Evolutionary conservation across 140 eudicot species (phyloP).

Genomic region (Flaveria floridana): DNA sequence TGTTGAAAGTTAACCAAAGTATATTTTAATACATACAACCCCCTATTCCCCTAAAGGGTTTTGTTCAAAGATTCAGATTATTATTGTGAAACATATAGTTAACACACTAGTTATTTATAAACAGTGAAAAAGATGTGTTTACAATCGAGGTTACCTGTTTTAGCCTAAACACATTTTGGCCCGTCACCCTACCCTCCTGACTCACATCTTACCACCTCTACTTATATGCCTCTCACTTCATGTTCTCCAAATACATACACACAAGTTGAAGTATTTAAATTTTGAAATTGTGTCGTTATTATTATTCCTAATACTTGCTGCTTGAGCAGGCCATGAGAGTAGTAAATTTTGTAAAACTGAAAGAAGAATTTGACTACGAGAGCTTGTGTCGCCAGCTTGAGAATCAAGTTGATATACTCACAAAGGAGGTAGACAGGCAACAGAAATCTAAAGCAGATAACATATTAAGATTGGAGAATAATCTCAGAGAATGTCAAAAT

Average conservation of each 20-base stretch:
- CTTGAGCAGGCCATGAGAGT: conserved; percentile 91
- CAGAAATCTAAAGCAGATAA: conserved; percentile 66
- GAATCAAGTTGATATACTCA: conserved; percentile 77
- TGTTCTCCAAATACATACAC: conserved; percentile 19
- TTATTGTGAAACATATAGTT: not conserved
- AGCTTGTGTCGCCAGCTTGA: conserved; percentile 84
- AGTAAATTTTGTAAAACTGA: conserved; percentile 75
- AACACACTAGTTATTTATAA: not conserved
- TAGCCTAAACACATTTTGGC: not conserved
- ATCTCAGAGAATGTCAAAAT: conserved; percentile 56
- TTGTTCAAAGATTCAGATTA: not conserved
- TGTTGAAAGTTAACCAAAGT: conserved; percentile 15
- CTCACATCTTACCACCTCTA: not conserved
- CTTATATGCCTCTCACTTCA: conserved; percentile 4
- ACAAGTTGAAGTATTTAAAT: not conserved
- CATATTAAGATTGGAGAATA: conserved; percentile 48
- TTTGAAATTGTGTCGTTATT: conserved; percentile 13
- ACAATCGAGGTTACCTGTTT: not conserved
- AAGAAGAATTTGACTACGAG: conserved; percentile 97
- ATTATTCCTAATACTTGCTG: conserved; percentile 29
- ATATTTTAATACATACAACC: not conserved
- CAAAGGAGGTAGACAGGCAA: conserved; percentile 79
- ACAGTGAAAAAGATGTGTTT: conserved; percentile 6
- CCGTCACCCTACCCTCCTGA: not conserved
- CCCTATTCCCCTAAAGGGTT: not conserved